Evolutionary conservation across 2,329 filamentous ascomycete species (phyloP).

Genomic region (Alternaria alternata): DNA sequence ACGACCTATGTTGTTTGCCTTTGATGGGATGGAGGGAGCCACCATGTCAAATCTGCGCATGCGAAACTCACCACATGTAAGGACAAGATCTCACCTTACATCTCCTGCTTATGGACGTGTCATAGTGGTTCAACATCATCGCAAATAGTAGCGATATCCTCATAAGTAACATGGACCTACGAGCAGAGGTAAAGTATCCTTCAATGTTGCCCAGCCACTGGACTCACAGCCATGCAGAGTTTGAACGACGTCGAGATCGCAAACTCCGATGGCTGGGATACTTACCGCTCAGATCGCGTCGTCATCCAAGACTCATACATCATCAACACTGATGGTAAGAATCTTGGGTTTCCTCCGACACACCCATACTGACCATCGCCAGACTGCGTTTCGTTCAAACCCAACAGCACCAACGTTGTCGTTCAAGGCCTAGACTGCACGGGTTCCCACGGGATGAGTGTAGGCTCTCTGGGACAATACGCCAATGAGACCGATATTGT

Average conservation of each 20-base stretch:
- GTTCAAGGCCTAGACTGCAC: conserved; percentile 71
- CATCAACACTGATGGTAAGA: not conserved
- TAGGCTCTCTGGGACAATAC: conserved; percentile 73
- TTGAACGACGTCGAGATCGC: not conserved
- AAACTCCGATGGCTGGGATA: not conserved
- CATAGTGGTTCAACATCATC: not conserved
- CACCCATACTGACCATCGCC: not conserved
- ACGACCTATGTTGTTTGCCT: not conserved
- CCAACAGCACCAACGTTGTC: conserved; percentile 71
- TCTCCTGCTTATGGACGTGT: not conserved
- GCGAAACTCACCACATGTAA: not conserved
- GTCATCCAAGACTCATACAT: not conserved
- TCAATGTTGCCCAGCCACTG: not conserved
- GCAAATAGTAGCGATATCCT: not conserved
- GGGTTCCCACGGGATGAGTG: conserved; percentile 72
- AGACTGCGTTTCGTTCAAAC: conserved; percentile 72
- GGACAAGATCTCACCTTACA: not conserved
- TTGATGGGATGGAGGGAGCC: not conserved
- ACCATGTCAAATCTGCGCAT: not conserved
- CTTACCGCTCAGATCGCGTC: not conserved
- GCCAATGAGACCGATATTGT: conserved; percentile 68
- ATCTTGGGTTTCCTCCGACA: not conserved
- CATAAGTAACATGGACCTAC: not conserved
- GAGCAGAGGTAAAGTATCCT: not conserved
- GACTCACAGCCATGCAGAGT: not conserved